Conservation (phyloP, 2,329 filamentous ascomycete species). For the Colletotrichum theobromicola region DNA sequence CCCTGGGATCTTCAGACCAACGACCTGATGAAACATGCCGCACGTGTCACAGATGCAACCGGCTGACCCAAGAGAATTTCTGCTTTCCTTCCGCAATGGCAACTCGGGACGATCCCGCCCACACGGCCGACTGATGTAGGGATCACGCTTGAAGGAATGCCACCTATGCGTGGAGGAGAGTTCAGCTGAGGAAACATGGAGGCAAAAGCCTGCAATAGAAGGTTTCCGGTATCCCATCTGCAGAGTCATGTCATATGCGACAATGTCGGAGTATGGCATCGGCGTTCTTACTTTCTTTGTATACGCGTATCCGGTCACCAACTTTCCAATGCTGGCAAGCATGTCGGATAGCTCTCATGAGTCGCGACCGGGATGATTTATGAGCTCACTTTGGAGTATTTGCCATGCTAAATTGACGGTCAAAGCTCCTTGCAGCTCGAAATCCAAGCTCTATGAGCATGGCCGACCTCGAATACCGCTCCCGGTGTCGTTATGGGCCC, state of each 20-base stretch:
- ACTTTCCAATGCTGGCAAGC: background rate
- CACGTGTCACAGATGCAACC: background rate
- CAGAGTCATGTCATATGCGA: background rate
- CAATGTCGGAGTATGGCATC: background rate
- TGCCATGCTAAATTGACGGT: rapidly evolving
- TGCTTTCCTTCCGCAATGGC: background rate
- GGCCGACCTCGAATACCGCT: background rate
- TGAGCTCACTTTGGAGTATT: background rate
- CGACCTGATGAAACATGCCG: background rate
- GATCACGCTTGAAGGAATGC: background rate
- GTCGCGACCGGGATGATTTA: background rate
- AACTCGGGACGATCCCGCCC: background rate
- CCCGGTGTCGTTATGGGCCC: background rate
- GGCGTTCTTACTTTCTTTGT: background rate
- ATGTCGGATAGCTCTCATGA: background rate
- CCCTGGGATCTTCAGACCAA: background rate
- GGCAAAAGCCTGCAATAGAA: background rate
- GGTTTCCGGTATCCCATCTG: background rate
- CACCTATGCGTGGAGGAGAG: background rate
- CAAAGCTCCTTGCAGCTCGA: background rate
- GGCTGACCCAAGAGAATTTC: background rate
- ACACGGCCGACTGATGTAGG: background rate
- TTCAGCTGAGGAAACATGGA: background rate
- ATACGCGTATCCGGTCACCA: background rate
- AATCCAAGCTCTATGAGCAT: background rate